These are phyloP conservation scores for Citrullus mucosospermus DNA, from an alignment of 306 rosid genomes.

Conservation along the genomic window DNA sequence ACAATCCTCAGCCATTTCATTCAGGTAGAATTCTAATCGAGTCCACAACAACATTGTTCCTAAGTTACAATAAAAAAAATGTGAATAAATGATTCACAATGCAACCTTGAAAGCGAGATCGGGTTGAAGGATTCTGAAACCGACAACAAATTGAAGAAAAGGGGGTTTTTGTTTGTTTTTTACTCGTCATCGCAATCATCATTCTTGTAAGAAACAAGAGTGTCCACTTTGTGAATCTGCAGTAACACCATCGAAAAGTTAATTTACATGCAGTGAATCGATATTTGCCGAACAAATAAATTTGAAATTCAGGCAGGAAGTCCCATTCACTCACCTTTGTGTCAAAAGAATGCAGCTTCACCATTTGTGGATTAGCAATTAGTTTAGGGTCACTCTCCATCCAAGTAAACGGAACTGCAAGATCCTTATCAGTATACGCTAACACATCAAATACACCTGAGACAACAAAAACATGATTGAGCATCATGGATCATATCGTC, in stretches of 20 bases:
- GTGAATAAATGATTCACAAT: constrained; percentile 68
- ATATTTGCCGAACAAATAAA: neutral
- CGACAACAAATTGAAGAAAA: neutral
- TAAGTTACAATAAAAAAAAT: constrained; percentile 5
- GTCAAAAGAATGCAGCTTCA: constrained; percentile 94
- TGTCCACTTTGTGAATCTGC: constrained; percentile 94
- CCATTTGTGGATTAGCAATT: constrained; percentile 93
- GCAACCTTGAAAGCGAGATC: neutral
- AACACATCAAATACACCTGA: constrained; percentile 90
- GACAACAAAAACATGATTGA: neutral
- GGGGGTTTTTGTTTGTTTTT: neutral
- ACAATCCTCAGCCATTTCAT: neutral
- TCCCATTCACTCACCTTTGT: constrained; percentile 49
- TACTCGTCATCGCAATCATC: constrained; percentile 80
- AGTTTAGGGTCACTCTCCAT: constrained; percentile 95
- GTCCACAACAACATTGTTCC: neutral
- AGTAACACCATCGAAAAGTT: neutral
- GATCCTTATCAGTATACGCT: constrained; percentile 92
- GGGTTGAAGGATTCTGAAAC: neutral
- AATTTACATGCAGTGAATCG: neutral
- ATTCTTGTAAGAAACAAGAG: constrained; percentile 92
- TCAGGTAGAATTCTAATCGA: neutral
- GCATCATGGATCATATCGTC: neutral
- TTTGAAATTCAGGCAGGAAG: neutral
- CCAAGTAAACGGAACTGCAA: constrained; percentile 96